phyloP scores from a whole-genome alignment of 2,329 filamentous ascomycete species.

The Ustulina deusta region DNA sequence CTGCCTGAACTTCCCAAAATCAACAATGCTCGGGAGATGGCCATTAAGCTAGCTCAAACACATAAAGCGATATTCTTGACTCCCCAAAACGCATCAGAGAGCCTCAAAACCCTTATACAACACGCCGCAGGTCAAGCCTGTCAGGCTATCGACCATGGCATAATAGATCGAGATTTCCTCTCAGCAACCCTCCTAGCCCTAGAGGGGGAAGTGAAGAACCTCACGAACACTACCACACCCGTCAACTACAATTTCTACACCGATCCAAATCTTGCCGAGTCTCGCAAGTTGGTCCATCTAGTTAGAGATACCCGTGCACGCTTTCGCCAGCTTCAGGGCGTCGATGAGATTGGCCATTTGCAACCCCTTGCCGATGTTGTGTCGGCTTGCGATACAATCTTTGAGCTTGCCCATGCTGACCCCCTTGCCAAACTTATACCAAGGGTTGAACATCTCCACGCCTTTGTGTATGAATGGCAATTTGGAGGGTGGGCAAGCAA shows the following conservation, averaged over 20 bases:
- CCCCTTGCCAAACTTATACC: constrained; percentile 88
- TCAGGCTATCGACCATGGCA: constrained; percentile 50
- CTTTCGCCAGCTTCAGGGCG: constrained; percentile 76
- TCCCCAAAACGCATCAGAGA: constrained; percentile 55
- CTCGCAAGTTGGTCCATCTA: constrained; percentile 77
- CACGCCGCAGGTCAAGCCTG: constrained; percentile 57
- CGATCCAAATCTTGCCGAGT: constrained; percentile 81
- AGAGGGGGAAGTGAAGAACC: constrained; percentile 68
- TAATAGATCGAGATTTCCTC: constrained; percentile 68
- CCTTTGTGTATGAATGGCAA: constrained; percentile 92
- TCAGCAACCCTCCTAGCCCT: constrained; percentile 75
- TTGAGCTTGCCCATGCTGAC: constrained; percentile 81
- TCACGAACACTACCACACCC: constrained; percentile 54
- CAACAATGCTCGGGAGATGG: constrained; percentile 63
- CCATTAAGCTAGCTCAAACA: constrained; percentile 70
- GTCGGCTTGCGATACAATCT: constrained; percentile 76
- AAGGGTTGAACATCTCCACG: constrained; percentile 88
- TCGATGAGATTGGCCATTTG: constrained; percentile 77
- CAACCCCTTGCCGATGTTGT: constrained; percentile 84
- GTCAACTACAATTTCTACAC: constrained; percentile 88
- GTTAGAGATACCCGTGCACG: constrained; percentile 75
- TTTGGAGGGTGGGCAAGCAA: constrained; percentile 85
- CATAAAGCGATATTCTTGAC: constrained; percentile 68
- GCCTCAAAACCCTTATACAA: constrained; percentile 60
- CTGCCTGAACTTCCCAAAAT: constrained; percentile 48